A percentile compares a stretch with the other conserved stretches of the same genome.
Conservation (phyloP, 1,139 yeast genomes). For the Suhomyces choctaworum region DNA sequence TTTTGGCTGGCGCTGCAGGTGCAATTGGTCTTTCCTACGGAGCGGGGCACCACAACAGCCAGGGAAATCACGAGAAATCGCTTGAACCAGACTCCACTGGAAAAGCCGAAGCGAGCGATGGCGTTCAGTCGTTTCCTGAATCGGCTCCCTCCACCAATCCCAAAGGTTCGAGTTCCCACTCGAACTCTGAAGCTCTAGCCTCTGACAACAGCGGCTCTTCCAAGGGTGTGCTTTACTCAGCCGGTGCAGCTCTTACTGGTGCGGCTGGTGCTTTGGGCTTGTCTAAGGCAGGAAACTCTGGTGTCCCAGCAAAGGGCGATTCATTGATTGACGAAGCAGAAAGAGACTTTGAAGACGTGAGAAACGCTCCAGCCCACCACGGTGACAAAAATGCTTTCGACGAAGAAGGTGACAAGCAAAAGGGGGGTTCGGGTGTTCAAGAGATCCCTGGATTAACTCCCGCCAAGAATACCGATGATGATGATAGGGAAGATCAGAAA, state of each 20-base stretch:
- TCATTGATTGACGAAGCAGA: conserved; percentile 27
- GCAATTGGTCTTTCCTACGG: conserved; percentile 13
- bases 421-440: conserved; percentile 14
- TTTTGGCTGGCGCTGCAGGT: conserved; percentile 16
- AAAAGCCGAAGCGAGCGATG: conserved; percentile 12
- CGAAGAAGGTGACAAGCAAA: conserved; percentile 1
- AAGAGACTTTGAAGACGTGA: conserved; percentile 23
- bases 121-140: conserved; percentile 15
- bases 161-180: neutral
- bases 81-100: no score
- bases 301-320: conserved; percentile 15
- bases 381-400: conserved; percentile 6
- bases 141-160: conserved; percentile 1
- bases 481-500: conserved; percentile 11
- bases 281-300: neutral
- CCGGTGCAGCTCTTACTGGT: conserved; percentile 16
- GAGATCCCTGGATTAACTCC: conserved; percentile 14
- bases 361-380: conserved; percentile 22
- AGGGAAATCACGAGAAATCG: no score
- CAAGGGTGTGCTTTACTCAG: conserved; percentile 8
- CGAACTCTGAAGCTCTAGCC: neutral
- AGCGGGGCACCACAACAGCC: neutral
- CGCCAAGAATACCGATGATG: conserved; percentile 3
- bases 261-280: conserved; percentile 8
- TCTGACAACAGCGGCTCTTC: conserved; percentile 3